Conservation (phyloP, 495 filamentous ascomycete genomes). For the Penicillium longicatenatum region DNA sequence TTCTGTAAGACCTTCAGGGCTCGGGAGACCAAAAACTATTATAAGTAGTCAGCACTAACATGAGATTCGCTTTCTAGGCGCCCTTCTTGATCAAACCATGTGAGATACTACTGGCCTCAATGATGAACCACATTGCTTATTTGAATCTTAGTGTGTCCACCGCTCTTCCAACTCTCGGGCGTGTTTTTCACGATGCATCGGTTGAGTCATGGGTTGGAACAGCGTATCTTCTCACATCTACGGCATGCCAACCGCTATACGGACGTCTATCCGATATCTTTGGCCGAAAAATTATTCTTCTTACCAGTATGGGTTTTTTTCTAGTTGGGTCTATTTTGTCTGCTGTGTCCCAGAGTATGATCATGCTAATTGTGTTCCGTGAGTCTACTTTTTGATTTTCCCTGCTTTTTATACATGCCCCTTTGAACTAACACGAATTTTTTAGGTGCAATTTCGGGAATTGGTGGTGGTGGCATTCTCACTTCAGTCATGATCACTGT, state of each 20-base stretch:
- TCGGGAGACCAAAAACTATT: neutral
- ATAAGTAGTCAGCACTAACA: neutral
- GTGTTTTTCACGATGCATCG: slow-evolving; percentile 6
- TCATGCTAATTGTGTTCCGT: slow-evolving; percentile 14
- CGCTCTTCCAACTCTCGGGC: slow-evolving; percentile 8
- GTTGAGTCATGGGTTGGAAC: slow-evolving; percentile 12
- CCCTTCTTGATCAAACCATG: slow-evolving; percentile 11
- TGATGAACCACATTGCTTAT: neutral
- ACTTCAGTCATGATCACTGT: slow-evolving; percentile 12
- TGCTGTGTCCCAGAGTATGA: slow-evolving; percentile 7
- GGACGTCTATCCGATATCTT: slow-evolving; percentile 11
- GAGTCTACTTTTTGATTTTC: neutral
- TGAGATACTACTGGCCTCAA: neutral
- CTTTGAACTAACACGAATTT: neutral
- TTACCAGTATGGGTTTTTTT: slow-evolving; percentile 6
- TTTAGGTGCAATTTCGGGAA: slow-evolving; percentile 6
- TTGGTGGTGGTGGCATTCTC: slow-evolving; percentile 10
- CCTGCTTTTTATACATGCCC: neutral
- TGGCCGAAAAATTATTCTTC: slow-evolving; percentile 8
- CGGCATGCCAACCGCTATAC: slow-evolving; percentile 10
- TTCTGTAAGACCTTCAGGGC: slow-evolving; percentile 8
- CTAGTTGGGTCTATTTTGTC: slow-evolving; percentile 7
- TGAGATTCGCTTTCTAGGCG: neutral
- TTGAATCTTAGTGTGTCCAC: slow-evolving; percentile 4
- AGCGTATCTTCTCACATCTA: slow-evolving; percentile 6